Evolutionary conservation across 805 yeast species (phyloP), one percentile per base, ranked within the genome.

Genomic region (Teunomyces funiuensis): DNA sequence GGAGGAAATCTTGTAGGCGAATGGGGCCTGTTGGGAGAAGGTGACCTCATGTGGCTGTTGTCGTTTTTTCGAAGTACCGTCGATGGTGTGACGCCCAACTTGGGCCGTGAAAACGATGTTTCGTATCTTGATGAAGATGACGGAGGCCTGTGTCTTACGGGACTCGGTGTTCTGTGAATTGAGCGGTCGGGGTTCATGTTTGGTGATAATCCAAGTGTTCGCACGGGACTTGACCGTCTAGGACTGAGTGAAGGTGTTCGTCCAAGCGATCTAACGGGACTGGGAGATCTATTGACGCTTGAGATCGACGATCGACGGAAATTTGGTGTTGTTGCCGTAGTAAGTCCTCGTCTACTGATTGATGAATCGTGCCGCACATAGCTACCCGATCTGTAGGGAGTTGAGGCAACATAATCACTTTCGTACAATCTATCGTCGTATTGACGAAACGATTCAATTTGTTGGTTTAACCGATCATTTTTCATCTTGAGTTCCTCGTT

Each of bases 401-500:
- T 43, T 2, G 41, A 33, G 2, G 44, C 39, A 5, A 45, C 33
- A 25, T 42, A 44, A 31, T 41, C 42, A 31, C 45, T 39, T 6
- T 34, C 39, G 19, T 45, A 45, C 2, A 34, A 25, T 5, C 31
- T 31, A 6, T 42, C 46, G 1, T 40, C 31, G 9, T 41, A 42
- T 11, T 31, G 34, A 18, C 34, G 18, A 16, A 26, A 42, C 5
- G 42, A 37, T 13, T 39, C 37, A 3, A 49, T 16, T 33, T 43
- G 42, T 31, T 43, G 43, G 28, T 28, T 27, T n/a, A 49, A 39
- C 26, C 37, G 45, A 15, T 39, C 34, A 34, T 49, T 49, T 19
- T 44, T 23, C 5, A 38, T 26, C 20, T 20, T 31, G 25, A 49
- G 41, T 17, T 41, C 39, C 6, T 46, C 49, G 23, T 49, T 44